Evolutionary conservation across 2,329 filamentous ascomycete genomes (phyloP), one percentile per base, ranked within the genome.

Genomic region (Diaporthe sp.): DNA sequence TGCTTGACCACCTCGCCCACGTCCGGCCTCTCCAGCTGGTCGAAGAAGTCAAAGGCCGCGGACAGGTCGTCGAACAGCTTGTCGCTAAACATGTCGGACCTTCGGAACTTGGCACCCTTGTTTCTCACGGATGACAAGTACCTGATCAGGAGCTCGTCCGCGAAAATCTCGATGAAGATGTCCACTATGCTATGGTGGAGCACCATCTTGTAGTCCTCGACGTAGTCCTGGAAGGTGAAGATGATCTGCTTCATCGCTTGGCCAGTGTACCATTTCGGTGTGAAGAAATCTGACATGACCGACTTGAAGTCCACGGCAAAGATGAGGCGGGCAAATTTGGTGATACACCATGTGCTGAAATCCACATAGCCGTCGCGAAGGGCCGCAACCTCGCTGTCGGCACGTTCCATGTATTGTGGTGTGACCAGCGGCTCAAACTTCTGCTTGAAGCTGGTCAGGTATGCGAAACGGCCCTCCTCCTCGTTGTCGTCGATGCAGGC

Each of bases 401-500:
- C 92, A 71, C 93, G 91, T 78, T 95, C 91, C 82, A 95, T 89
- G 84, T 97, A 98, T 76, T 92, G 91, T 30, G 94, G 91, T 66
- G 94, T 93, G 58, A 98, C 94, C 45, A 97, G 87, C 2, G 94
- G 89, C 81, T 95, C 93, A 81, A 97, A 93, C 80, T 97, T 95
- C 78, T 92, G 91, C 78, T 92, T 92, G 90, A 98, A 98, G 80
- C 93, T 93, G 5, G 94, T 93, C 67, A 98, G 89, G 85, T 98
- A 98, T 40, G 94, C 94, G 35, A 94, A 87, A 42, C 93, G 92
- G 75, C 90, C 91, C 71, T 92, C 91, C 71, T 94, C 93, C 76
- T 95, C 93, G 78, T 93, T 93, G 81, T 98, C 97, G 83, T 98
- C 97, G 80, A 99, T 98, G 84, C 95, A 98, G 73, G 96, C 96